Conservation (phyloP, 306 rosid genomes). For the Ceratonia siliqua region DNA sequence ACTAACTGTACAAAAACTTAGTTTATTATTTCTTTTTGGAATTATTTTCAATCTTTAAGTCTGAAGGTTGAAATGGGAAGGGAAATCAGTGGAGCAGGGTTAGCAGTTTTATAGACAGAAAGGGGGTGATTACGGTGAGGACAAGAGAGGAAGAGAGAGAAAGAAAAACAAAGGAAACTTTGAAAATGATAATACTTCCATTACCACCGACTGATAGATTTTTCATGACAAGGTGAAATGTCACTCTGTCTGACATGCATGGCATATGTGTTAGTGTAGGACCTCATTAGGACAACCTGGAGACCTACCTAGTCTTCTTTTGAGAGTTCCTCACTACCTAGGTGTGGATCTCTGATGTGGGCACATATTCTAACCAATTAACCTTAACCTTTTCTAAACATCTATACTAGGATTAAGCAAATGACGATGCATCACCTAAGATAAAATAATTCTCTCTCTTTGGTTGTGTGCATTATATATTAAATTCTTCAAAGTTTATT, state of each 20-base stretch:
- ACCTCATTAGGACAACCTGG: conserved; percentile 50
- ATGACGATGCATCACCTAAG: conserved; percentile 21
- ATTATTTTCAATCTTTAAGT: conserved; percentile 40
- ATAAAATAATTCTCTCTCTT: conserved; percentile 22
- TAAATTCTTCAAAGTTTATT: neutral
- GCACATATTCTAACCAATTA: neutral
- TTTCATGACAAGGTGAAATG: conserved; percentile 52
- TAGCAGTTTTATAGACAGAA: conserved; percentile 59
- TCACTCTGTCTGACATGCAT: conserved; percentile 56
- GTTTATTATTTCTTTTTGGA: conserved; percentile 49
- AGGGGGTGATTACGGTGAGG: conserved; percentile 19
- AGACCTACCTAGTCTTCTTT: neutral
- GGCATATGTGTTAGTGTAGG: conserved; percentile 37
- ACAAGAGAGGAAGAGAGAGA: conserved; percentile 16
- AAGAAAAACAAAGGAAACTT: no score
- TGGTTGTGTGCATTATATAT: neutral
- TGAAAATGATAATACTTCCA: conserved; percentile 38
- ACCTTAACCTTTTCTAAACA: neutral
- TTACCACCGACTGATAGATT: conserved; percentile 48
- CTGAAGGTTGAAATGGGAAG: conserved; percentile 20
- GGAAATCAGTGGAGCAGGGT: conserved; percentile 46
- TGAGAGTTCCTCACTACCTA: neutral
- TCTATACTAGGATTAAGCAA: neutral
- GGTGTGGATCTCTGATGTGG: conserved; percentile 27
- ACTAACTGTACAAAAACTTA: conserved; percentile 50